phyloP scores from a whole-genome alignment of 441 rosid species.

The Gossypium schwendimanii region DNA sequence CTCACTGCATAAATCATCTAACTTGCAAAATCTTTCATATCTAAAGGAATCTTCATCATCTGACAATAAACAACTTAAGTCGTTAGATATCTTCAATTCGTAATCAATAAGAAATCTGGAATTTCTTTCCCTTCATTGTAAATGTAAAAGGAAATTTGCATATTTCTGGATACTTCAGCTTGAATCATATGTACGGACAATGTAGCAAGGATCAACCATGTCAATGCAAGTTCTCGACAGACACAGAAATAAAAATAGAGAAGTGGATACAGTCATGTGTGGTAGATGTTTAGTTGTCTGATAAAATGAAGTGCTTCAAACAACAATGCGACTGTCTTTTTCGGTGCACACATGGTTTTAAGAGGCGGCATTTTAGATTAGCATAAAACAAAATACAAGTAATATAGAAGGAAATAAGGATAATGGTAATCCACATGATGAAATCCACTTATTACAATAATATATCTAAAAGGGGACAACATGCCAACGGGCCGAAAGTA shows the following conservation, averaged over 20 bases:
- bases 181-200: neutral
- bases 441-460: slow-evolving; percentile 11
- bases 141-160: no score
- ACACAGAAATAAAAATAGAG: neutral
- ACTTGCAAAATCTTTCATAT: neutral
- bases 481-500: slow-evolving; percentile 23
- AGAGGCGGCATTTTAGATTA: slow-evolving; percentile 8
- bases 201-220: neutral
- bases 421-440: slow-evolving; percentile 23
- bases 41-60: neutral
- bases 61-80: neutral
- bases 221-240: neutral
- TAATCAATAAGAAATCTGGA: no score
- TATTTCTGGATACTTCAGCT: neutral
- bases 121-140: no score
- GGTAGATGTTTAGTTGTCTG: neutral
- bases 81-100: neutral
- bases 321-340: slow-evolving; percentile 1
- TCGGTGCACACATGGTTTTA: slow-evolving; percentile 1
- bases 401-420: slow-evolving; percentile 7
- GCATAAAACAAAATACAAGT: neutral
- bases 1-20: neutral
- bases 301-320: slow-evolving; percentile 12
- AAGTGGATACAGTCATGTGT: neutral
- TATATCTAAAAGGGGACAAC: slow-evolving; percentile 19